Conservation (phyloP, 2,329 filamentous ascomycete genomes). For the Curvularia eragrostidis region DNA sequence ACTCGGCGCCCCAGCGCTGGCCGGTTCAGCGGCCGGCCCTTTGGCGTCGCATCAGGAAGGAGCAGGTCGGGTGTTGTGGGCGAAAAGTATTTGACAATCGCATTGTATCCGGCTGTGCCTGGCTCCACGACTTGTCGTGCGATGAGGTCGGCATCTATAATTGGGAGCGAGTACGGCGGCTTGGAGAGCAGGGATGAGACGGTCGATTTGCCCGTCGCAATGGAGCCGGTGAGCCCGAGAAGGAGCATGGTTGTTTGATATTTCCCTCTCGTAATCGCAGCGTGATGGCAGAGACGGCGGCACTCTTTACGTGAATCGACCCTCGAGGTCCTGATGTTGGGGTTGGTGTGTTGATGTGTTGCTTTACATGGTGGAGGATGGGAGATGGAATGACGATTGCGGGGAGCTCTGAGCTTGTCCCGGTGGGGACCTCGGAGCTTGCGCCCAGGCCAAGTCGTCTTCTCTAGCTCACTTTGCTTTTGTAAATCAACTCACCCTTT, state of each 20-base stretch:
- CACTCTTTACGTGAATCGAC: not conserved
- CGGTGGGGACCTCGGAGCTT: slow-evolving; percentile 16
- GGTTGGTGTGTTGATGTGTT: slow-evolving; percentile 1
- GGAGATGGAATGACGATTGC: slow-evolving; percentile 18
- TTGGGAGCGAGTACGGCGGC: slow-evolving; percentile 82
- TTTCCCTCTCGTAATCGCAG: slow-evolving; percentile 3
- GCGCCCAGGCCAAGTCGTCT: slow-evolving; percentile 1
- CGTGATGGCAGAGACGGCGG: not conserved
- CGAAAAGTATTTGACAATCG: slow-evolving; percentile 82
- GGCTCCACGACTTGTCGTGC: slow-evolving; percentile 95
- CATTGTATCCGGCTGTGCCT: slow-evolving; percentile 80
- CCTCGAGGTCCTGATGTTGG: not conserved
- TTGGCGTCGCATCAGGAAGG: slow-evolving; percentile 63
- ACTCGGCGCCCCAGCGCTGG: slow-evolving; percentile 84
- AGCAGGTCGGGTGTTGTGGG: slow-evolving; percentile 86
- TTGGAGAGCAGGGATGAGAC: slow-evolving; percentile 82
- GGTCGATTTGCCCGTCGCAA: slow-evolving; percentile 97
- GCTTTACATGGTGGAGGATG: slow-evolving; percentile 11
- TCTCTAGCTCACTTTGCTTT: not conserved
- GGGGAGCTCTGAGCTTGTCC: slow-evolving; percentile 17
- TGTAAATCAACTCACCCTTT: not conserved
- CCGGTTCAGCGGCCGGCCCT: slow-evolving; percentile 80
- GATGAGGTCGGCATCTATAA: slow-evolving; percentile 92
- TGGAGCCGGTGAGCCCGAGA: slow-evolving; percentile 94
- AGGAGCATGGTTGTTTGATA: slow-evolving; percentile 73